phyloP scores from a whole-genome alignment of 192 early-diverging fungal genomes.

The Funneliformis mosseae region DNA sequence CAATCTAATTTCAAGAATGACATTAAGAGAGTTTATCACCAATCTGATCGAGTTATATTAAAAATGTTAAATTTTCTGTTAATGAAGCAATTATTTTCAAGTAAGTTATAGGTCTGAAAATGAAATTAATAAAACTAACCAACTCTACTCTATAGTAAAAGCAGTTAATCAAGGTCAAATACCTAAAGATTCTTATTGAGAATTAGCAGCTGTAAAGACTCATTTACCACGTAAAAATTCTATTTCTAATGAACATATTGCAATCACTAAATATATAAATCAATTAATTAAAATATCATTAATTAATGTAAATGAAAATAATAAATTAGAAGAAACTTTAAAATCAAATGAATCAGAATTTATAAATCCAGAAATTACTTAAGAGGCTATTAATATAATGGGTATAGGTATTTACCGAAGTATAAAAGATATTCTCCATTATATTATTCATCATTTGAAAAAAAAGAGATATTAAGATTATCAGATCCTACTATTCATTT shows the following conservation, averaged over 20 bases:
- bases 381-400: not conserved
- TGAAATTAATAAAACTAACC: not conserved
- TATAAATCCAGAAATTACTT: not conserved
- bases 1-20: not conserved
- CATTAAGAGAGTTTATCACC: not conserved
- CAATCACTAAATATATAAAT: not conserved
- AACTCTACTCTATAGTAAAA: not conserved
- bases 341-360: not conserved
- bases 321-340: not conserved
- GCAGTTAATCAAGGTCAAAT: not conserved
- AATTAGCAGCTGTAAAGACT: not conserved
- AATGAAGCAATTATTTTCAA: not conserved
- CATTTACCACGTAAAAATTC: not conserved
- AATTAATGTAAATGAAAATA: not conserved
- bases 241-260: not conserved
- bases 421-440: conserved; percentile 5
- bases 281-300: not conserved
- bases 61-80: not conserved
- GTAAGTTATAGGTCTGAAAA: not conserved
- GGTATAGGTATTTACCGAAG: not conserved
- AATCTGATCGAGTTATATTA: not conserved
- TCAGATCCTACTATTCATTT: not conserved
- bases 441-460: not conserved
- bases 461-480: not conserved
- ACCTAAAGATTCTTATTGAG: not conserved